phyloP scores from a whole-genome alignment of 345 rosid species.

The Eucalyptus cloeziana region DNA sequence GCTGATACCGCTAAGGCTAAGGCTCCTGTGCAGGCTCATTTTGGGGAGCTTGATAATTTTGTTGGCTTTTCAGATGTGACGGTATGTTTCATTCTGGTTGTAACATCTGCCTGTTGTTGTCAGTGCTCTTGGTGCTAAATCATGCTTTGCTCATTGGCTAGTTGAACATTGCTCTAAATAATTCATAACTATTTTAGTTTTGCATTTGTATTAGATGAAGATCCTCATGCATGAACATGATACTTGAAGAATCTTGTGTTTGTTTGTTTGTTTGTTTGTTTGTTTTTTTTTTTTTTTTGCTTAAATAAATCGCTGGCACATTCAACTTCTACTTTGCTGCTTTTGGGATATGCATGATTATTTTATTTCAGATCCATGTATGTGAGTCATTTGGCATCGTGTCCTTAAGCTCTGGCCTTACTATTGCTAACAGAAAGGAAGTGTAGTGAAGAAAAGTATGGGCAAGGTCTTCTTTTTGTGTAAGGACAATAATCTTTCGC shows the following conservation, averaged over 20 bases:
- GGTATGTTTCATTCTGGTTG: conserved; percentile 17
- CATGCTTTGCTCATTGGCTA: not conserved
- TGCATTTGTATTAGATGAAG: not conserved
- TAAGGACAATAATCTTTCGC: not conserved
- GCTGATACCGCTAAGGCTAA: conserved; percentile 82
- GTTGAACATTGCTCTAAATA: not conserved
- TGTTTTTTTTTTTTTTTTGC: not conserved
- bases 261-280: not conserved
- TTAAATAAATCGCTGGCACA: not conserved
- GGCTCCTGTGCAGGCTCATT: conserved; percentile 86
- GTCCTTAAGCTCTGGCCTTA: not conserved
- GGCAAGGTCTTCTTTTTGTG: not conserved
- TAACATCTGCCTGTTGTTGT: not conserved
- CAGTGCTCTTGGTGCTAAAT: not conserved
- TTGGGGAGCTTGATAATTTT: conserved; percentile 78
- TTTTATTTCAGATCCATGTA: not conserved
- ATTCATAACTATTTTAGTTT: not conserved
- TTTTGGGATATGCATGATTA: not conserved
- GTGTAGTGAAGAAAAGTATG: not conserved
- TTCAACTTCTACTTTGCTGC: not conserved
- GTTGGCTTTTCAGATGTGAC: conserved; percentile 83
- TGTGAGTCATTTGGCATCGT: not conserved
- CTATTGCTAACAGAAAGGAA: not conserved
- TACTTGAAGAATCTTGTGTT: not conserved
- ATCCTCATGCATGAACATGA: not conserved